Base-by-base conservation (phyloP, 257 asterid genomes). In the Salvia miltiorrhiza region DNA sequence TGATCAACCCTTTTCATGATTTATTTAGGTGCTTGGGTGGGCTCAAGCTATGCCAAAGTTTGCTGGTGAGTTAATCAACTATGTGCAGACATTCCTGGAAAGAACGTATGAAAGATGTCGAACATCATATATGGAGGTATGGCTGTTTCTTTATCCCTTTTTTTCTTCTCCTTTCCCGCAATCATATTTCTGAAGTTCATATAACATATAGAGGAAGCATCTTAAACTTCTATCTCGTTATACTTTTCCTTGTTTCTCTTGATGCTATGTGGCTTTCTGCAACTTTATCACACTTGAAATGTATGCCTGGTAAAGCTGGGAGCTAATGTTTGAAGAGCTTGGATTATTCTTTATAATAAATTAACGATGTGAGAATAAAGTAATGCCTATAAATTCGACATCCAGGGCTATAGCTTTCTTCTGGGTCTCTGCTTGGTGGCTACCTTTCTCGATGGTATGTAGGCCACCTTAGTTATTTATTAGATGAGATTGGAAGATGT, bases 21-120 rank as follows among this genome's bases (percentile, higher is more conserved):
- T 76, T 64, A n/a, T 77, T 40, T 75, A 94, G 99, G 97, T 94
- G 67, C 91, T 94, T 81, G 93, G 97, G 23, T 94, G 99, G 99
- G 97, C 97, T 57, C 97, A 94, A 85, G 95, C 99, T 81, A 86
- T 91, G 99, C 99, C 99, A 68, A 94, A 91, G 83, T 94, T 91
- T 84, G 81, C 97, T 67, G 82, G 73, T 65, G 97, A 88, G 76
- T 90, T 94, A 73, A 84, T 89, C 83, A 87, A 78, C 81, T 94
- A 91, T 71, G 90, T 91, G 77, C 96, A 86, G 82, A 89, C 97
- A 63, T 91, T 94, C 79, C 97, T 94, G 56, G 99, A 94, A 81
- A 84, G 99, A 75, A 76, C 99, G 75, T 94, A 91, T 71, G 99
- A 94, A 84, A 94, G 99, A 86, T 94, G 99, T 60, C 93, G 99